Percentiles rank a stretch among this genome's conserved stretches.
Conservation (phyloP, 176 grass and related monocot genomes). For the Leersia perrieri region DNA sequence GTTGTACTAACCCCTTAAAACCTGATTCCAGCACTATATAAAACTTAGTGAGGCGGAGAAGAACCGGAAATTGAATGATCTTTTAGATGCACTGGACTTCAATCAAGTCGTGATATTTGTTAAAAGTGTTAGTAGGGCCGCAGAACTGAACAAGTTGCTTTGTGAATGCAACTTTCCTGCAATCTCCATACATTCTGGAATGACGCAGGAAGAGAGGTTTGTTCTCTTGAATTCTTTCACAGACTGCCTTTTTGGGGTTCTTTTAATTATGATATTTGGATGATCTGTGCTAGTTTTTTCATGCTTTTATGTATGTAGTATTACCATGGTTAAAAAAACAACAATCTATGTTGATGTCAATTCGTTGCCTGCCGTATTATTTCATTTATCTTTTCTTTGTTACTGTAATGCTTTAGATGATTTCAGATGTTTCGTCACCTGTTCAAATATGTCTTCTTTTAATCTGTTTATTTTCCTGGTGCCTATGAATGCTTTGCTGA, state of each 20-base stretch:
- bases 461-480: not conserved
- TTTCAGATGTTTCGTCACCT: not conserved
- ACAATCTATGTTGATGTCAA: not conserved
- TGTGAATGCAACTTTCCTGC: conserved; percentile 97
- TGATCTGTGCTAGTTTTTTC: no score
- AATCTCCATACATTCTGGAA: conserved; percentile 98
- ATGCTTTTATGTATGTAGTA: not conserved
- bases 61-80: conserved; percentile 95
- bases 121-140: conserved; percentile 88
- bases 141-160: conserved; percentile 95
- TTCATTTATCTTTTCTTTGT: not conserved
- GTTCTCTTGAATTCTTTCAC: no score
- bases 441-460: not conserved
- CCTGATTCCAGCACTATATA: conserved; percentile 95
- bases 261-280: no score
- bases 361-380: not conserved
- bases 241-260: no score
- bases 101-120: conserved; percentile 99
- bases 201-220: conserved; percentile 89
- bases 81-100: conserved; percentile 97
- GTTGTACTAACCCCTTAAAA: no score
- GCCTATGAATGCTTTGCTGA: not conserved
- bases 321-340: not conserved
- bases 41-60: conserved; percentile 90
- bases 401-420: not conserved